These are phyloP conservation scores for Sungouiella thailandica DNA, from an alignment of 805 yeast species.

Conservation along the genomic window DNA sequence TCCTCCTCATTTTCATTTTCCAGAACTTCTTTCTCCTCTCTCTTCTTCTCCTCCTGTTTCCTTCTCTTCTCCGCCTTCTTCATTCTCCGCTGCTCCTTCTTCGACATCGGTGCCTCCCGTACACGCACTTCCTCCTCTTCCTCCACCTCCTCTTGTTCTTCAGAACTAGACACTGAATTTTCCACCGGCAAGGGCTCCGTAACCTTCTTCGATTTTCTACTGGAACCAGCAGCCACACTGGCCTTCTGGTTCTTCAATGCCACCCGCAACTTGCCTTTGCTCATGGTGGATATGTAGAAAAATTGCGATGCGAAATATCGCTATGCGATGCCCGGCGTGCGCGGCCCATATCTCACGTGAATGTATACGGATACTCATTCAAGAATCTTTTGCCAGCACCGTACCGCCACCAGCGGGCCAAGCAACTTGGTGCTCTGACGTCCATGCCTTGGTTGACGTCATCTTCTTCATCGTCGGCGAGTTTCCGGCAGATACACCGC, in stretches of 20 bases:
- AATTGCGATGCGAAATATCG: constrained; percentile 12
- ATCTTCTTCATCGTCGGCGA: constrained; percentile 11
- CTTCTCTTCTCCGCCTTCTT: constrained; percentile 46
- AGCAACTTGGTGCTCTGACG: constrained; percentile 55
- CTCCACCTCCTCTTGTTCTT: constrained; percentile 10
- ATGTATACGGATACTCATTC: constrained; percentile 32
- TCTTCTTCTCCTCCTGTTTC: constrained; percentile 42
- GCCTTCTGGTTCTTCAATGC: constrained; percentile 15
- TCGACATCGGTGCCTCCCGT: constrained; percentile 39
- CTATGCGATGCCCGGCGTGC: constrained; percentile 4
- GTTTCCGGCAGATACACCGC: constrained; percentile 30
- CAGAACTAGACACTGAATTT: not conserved
- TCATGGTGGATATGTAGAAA: constrained; percentile 9
- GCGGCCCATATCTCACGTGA: constrained; percentile 1
- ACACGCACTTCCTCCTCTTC: constrained; percentile 9
- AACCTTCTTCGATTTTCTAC: constrained; percentile 7
- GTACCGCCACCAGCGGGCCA: constrained; percentile 71
- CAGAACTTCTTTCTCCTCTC: constrained; percentile 27
- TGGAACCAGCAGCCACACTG: constrained; percentile 5
- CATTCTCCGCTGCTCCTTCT: constrained; percentile 58
- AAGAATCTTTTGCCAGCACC: constrained; percentile 58
- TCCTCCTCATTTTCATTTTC: constrained; percentile 43
- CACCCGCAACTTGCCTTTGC: constrained; percentile 16
- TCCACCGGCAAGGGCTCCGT: constrained; percentile 11
- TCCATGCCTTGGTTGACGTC: constrained; percentile 32